A percentile compares a stretch with the other conserved stretches of the same genome.
phyloP scores from a whole-genome alignment of 768 basidiomycete species.

The Leccinum barrowsii region DNA sequence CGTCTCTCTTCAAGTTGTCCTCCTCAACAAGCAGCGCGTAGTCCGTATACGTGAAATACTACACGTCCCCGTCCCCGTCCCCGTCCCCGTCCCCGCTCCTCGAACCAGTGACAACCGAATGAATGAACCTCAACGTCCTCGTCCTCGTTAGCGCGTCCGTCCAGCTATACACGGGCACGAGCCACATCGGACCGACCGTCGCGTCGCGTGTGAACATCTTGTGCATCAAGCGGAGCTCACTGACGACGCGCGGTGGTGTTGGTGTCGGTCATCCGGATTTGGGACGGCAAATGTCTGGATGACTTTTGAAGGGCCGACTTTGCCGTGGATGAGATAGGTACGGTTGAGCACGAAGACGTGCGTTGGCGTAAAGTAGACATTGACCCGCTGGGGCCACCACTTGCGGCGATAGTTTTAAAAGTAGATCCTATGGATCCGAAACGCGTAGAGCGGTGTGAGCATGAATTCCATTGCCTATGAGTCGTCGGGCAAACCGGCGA shows the following conservation, averaged over 20 bases:
- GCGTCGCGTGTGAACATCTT: constrained; percentile 5
- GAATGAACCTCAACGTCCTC: constrained; percentile 21
- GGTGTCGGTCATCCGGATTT: neutral
- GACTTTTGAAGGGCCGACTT: constrained; percentile 4
- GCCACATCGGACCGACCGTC: neutral
- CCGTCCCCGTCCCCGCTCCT: too few species aligned
- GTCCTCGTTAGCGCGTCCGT: constrained; percentile 5
- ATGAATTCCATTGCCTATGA: too few species aligned
- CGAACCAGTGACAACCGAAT: neutral
- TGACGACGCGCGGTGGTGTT: neutral
- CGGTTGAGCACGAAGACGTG: constrained; percentile 14
- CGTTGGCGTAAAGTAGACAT: constrained; percentile 10
- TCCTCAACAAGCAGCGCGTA: constrained; percentile 3
- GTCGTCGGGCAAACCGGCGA: too few species aligned
- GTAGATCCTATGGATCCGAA: constrained; percentile 7
- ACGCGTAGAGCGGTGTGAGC: too few species aligned
- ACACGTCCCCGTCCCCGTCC: too few species aligned
- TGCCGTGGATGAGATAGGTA: constrained; percentile 7
- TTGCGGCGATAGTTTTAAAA: constrained; percentile 1
- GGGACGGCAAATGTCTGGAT: constrained; percentile 20
- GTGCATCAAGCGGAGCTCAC: constrained; percentile 20
- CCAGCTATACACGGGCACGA: constrained; percentile 9
- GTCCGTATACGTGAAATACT: constrained; percentile 13
- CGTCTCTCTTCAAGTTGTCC: neutral
- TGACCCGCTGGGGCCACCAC: constrained; percentile 16